Conservation (phyloP, 257 asterid species). For the Salvia hispanica region DNA sequence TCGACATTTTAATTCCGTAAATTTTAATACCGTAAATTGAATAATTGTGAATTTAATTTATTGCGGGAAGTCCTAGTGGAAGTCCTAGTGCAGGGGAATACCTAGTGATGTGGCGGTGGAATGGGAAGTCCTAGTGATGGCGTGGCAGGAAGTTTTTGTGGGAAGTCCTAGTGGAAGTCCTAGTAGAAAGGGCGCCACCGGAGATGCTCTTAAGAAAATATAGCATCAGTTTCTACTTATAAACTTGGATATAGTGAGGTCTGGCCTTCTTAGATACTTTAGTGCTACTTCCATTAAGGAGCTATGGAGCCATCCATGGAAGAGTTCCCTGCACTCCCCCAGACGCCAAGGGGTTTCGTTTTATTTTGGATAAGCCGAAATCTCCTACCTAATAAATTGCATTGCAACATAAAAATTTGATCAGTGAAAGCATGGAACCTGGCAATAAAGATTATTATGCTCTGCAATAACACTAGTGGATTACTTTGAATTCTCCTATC, state of each 20-base stretch:
- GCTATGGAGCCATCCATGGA: conserved; percentile 98
- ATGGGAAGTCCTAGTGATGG: too few relatives aligned
- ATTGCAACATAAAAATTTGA: conserved; percentile 28
- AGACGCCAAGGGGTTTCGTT: conserved; percentile 85
- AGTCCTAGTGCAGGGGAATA: too few relatives aligned
- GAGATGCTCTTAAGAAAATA: neutral
- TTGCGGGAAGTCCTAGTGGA: too few relatives aligned
- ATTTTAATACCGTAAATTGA: too few relatives aligned
- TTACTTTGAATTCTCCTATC: neutral
- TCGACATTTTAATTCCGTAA: too few relatives aligned
- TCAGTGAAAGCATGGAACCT: conserved; percentile 10
- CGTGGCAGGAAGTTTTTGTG: too few relatives aligned
- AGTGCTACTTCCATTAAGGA: conserved; percentile 74
- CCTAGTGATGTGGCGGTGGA: too few relatives aligned
- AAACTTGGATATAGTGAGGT: neutral
- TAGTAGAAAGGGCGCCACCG: too few relatives aligned
- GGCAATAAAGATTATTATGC: neutral
- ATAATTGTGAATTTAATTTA: too few relatives aligned
- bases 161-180: too few relatives aligned
- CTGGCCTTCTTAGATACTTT: conserved; percentile 89
- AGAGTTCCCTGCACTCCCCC: conserved; percentile 95
- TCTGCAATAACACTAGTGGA: neutral
- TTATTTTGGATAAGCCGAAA: conserved; percentile 85
- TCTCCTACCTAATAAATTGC: conserved; percentile 73
- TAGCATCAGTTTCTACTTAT: conserved; percentile 4